A percentile compares a stretch with the other conserved stretches of the same genome.
Evolutionary conservation across 1,284 basidiomycete species (phyloP).

Genomic region (Rhodotorula sp.): DNA sequence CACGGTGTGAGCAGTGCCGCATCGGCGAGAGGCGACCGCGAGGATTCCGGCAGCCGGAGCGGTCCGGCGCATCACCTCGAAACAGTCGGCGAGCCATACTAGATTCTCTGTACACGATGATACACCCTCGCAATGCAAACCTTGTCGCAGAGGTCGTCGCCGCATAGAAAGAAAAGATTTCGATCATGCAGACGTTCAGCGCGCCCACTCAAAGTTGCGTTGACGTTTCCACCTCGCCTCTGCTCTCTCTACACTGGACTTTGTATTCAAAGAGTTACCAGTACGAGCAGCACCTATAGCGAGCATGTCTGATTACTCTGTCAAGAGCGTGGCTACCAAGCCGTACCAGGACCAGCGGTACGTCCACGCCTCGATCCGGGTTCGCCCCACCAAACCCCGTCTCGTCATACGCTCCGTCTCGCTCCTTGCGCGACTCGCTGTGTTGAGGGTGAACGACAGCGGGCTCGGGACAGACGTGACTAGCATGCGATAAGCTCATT

Average conservation of each 20-base stretch:
- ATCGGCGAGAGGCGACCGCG: background rate
- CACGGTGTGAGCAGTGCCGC: background rate
- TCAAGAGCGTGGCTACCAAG: constrained; percentile 57
- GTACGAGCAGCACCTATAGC: too few species aligned
- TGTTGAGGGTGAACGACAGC: too few species aligned
- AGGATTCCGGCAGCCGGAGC: background rate
- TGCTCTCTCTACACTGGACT: background rate
- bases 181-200: too few species aligned
- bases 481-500: too few species aligned
- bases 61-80: constrained; percentile 4
- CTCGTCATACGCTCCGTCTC: background rate
- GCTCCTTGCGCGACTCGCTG: background rate
- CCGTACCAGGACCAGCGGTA: constrained; percentile 81
- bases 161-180: background rate
- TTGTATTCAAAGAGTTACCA: background rate
- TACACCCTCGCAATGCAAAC: background rate
- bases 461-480: background rate
- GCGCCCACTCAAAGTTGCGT: too few species aligned
- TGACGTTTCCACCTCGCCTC: background rate
- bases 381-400: background rate
- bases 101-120: too few species aligned
- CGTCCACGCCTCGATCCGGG: background rate
- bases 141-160: background rate
- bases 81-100: constrained; percentile 14
- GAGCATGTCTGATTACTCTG: constrained; percentile 17